Percentiles rank a stretch among this genome's conserved stretches.
phyloP scores from a whole-genome alignment of 805 yeast genomes.

The Kluyveromyces lactis region DNA sequence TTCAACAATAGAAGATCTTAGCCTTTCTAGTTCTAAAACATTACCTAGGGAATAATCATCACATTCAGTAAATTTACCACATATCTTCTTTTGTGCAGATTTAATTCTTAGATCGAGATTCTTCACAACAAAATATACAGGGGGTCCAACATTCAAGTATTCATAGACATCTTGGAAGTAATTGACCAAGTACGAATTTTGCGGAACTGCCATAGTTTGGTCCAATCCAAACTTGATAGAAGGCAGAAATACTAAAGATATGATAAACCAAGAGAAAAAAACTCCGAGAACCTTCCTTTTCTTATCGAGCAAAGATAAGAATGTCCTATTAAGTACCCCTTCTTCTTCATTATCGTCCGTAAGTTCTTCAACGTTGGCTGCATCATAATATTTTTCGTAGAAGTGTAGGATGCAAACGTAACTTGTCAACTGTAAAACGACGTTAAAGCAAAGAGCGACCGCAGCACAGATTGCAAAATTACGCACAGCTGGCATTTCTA shows the following conservation, averaged over 20 bases:
- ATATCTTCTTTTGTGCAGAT: conserved; percentile 58
- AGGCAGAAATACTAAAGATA: conserved; percentile 66
- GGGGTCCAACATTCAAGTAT: conserved; percentile 83
- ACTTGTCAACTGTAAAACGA: conserved; percentile 69
- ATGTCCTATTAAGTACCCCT: conserved; percentile 33
- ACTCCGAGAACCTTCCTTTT: conserved; percentile 41
- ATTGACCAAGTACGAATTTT: conserved; percentile 68
- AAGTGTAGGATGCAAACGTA: conserved; percentile 61
- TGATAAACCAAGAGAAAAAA: conserved; percentile 56
- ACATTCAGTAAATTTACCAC: conserved; percentile 86
- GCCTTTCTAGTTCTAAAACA: conserved; percentile 75
- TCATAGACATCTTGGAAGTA: conserved; percentile 72
- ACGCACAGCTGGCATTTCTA: conserved; percentile 92
- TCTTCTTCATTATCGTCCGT: conserved; percentile 5
- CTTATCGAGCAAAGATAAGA: conserved; percentile 53
- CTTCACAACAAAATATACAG: conserved; percentile 76
- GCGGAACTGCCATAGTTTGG: conserved; percentile 81
- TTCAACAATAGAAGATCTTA: conserved; percentile 61
- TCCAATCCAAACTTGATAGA: conserved; percentile 71
- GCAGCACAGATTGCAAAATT: conserved; percentile 91
- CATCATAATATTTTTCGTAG: conserved; percentile 16
- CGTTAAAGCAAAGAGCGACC: conserved; percentile 71
- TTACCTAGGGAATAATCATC: conserved; percentile 71
- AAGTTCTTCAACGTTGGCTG: conserved; percentile 4
- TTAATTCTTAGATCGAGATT: conserved; percentile 55